Base-by-base conservation (phyloP, 2,329 filamentous ascomycete genomes). In the Pestalotiopsis sp. region DNA sequence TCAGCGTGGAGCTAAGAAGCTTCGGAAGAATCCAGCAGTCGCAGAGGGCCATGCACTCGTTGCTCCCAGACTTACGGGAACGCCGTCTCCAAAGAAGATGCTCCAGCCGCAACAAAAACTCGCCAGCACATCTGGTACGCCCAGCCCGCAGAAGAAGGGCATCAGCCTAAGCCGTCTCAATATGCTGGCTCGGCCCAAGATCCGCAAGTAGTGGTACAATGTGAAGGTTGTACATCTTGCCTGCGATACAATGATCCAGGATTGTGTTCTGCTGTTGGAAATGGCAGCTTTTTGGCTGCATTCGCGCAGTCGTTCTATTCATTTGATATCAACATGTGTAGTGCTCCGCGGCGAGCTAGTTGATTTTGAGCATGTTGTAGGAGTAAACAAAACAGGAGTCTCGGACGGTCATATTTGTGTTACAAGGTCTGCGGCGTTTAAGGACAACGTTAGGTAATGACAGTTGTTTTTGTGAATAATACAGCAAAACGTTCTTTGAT, bases 181-280 rank as follows among this genome's bases (percentile, higher is more conserved):
- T 74, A 87, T 89, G 85, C 84, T 91, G 27, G 85, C 89, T 61
- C 83, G 83, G 59, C 89, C 89, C 1, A 91, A 91, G 81, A 78
- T 83, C 71, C 84, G 89, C 68, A 85, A 79, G 69, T 88, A 66
- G 25, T 62, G 27, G 13, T 20, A 62, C 38, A 12, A 27, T 7
- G n/a, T 36, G 80, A 70, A 36, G 14, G 57, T 38, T 38, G 31
- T 62, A 20, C 31, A 40, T 62, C 20, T 52, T 7, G 17, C 45
- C 45, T 52, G 5, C 17, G 45, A 52, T 52, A 52, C 45, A 2
- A 17, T 11, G 23, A 23, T 11, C 31, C 36, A 31, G n/a, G 17
- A 11, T 62, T 62, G 4, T 20, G 59, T 17, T 14, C 27, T 13
- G 27, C 25, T 59, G 45, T 9, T 52, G 45, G 45, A 52, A 52